A percentile compares a stretch with the other conserved stretches of the same genome.
These are phyloP conservation scores for Cucurbita pepo DNA, from an alignment of 306 rosid genomes.

Conservation along the genomic window DNA sequence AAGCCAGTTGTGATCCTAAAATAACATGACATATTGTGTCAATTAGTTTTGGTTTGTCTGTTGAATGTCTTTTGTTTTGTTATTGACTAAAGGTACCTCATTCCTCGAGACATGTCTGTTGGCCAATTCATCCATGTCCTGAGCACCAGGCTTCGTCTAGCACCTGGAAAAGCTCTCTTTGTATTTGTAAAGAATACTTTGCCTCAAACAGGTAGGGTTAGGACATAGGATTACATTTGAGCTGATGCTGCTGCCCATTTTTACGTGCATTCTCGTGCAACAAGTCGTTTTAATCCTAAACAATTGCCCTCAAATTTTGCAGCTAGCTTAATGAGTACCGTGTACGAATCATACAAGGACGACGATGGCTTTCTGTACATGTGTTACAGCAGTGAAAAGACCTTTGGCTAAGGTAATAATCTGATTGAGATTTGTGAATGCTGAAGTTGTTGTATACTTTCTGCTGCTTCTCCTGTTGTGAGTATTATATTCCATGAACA, in stretches of 20 bases:
- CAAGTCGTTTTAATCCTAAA: background rate
- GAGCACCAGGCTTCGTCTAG: slow-evolving; percentile 53
- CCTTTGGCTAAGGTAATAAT: slow-evolving; percentile 51
- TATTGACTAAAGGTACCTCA: slow-evolving; percentile 39
- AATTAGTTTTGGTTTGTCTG: background rate
- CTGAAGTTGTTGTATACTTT: background rate
- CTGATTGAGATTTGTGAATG: background rate
- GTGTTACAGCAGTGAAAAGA: slow-evolving; percentile 82
- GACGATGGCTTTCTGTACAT: slow-evolving; percentile 86
- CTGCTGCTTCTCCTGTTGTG: background rate
- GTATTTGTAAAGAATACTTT: slow-evolving; percentile 73
- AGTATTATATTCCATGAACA: background rate
- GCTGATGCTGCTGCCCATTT: background rate
- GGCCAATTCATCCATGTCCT: slow-evolving; percentile 78
- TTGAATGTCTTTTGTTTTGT: background rate
- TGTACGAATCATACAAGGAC: slow-evolving; percentile 38
- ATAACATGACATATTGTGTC: background rate
- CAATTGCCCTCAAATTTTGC: background rate
- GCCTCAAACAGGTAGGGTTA: slow-evolving; percentile 63
- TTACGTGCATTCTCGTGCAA: background rate
- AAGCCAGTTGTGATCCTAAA: background rate
- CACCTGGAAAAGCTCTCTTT: slow-evolving; percentile 78
- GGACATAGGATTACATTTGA: background rate
- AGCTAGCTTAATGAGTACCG: slow-evolving; percentile 24
- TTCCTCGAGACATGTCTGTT: slow-evolving; percentile 67